Evolutionary conservation across 2,329 filamentous ascomycete species (phyloP), one percentile per base, ranked within the genome.

Genomic region (Davidsoniella neocaledoniae): DNA sequence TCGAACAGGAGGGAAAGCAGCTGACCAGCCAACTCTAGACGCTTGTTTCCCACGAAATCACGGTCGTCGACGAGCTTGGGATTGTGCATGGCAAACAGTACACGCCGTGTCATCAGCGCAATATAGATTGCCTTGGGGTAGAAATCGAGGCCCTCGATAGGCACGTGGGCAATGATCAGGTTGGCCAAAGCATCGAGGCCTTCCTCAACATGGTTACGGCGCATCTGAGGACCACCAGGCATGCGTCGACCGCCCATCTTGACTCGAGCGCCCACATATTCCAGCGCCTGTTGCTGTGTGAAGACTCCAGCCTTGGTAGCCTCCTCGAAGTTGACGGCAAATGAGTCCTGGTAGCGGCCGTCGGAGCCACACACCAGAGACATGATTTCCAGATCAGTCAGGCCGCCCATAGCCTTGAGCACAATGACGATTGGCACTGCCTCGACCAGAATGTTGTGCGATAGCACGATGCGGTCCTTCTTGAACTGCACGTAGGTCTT

Each of bases 21-120:
- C 65, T 96, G 91, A 0, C 91, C 91, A 49, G 93, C 93, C 65
- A 98, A 65, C 64, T 98, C 91, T 41, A 98, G 71, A 53, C 91
- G 79, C 67, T 98, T 98, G 68, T 98, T 98, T 56, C 91, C 91
- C 26, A 98, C 87, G 60, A 96, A 98, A 66, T 98, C 93, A 61
- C 91, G 77, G 62, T 98, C 91, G 58, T 98, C 91, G 2, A 98
- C 86, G 48, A 96, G 70, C 51, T 83, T 86, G 1, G 84, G 77
- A 60, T 98, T 86, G 53, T 91, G 83, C 60, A 87, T 82, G 2
- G 88, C 88, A 84, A 96, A 94, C 45, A 98, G 67, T 3, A 96
- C 88, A 63, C 88, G 78, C n/a, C 91, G 82, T 25, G 87, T 86
- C 91, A 98, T 98, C 69, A 94, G 86, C 44, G 90, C 90, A 50